These are phyloP conservation scores for Phyllosticta paracitricarpa DNA, from an alignment of 2,329 filamentous ascomycete genomes.

Conservation along the genomic window DNA sequence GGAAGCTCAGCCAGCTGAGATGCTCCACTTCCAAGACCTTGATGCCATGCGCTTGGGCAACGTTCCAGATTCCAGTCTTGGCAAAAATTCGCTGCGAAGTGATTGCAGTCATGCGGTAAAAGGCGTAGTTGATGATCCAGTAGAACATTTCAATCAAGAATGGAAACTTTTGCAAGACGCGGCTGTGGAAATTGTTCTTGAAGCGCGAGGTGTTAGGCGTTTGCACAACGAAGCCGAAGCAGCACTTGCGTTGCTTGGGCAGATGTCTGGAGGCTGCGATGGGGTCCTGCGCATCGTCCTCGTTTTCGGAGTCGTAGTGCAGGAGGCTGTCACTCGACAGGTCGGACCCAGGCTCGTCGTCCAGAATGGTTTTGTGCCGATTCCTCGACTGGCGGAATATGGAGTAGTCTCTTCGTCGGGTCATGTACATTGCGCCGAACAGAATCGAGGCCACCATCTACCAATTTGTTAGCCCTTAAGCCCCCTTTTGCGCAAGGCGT, in stretches of 20 bases:
- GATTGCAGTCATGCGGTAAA: constrained; percentile 51
- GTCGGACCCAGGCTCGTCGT: constrained; percentile 21
- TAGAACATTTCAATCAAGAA: constrained; percentile 68
- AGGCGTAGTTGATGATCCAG: constrained; percentile 56
- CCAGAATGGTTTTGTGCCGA: constrained; percentile 23
- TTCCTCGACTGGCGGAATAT: constrained; percentile 24
- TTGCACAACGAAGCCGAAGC: constrained; percentile 40
- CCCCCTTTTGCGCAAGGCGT: background rate
- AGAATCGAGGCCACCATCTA: constrained; percentile 44
- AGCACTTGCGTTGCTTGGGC: constrained; percentile 42
- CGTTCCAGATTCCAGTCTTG: constrained; percentile 44
- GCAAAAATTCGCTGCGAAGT: constrained; percentile 43
- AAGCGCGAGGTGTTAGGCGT: constrained; percentile 55
- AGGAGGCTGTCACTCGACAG: constrained; percentile 33
- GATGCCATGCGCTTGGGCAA: constrained; percentile 46
- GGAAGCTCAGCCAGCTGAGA: constrained; percentile 37
- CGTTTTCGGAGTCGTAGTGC: constrained; percentile 24
- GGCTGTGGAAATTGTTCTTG: constrained; percentile 48
- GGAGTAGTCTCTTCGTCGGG: constrained; percentile 35
- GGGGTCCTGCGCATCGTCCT: constrained; percentile 25
- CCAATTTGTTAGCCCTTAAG: background rate
- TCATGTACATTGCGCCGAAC: constrained; percentile 39
- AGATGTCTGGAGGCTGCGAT: constrained; percentile 30
- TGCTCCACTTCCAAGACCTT: constrained; percentile 47
- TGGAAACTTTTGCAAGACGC: constrained; percentile 56